A percentile compares a stretch with the other conserved stretches of the same genome.
Evolutionary conservation across 2,329 filamentous ascomycete genomes (phyloP).

Genomic region (Alternaria alternata): DNA sequence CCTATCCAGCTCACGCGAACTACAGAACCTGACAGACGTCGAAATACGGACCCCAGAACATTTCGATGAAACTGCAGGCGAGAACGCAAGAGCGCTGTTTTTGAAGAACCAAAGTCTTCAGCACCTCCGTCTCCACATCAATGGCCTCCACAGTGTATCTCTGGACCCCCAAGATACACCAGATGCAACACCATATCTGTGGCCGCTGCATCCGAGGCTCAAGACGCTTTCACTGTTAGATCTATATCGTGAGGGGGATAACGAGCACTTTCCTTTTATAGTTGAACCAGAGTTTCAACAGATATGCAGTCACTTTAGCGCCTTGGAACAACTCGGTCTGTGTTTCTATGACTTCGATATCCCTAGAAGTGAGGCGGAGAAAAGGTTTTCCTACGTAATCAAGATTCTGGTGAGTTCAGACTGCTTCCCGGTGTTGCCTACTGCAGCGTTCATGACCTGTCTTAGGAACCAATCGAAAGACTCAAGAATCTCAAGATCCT

Average conservation of each 20-base stretch:
- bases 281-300: not conserved
- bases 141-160: not conserved
- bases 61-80: not conserved
- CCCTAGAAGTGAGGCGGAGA: not conserved
- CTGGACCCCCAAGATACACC: not conserved
- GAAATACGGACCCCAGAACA: not conserved
- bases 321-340: not conserved
- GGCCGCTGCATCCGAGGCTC: not conserved
- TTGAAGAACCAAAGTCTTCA: not conserved
- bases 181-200: not conserved
- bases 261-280: not conserved
- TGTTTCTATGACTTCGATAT: not conserved
- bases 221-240: not conserved
- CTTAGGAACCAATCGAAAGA: conserved; percentile 5
- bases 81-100: not conserved
- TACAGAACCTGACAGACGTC: conserved; percentile 1
- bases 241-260: not conserved
- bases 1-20: not conserved
- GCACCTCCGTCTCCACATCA: conserved; percentile 1
- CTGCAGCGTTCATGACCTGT: not conserved
- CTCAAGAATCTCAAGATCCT: conserved; percentile 12
- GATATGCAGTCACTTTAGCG: not conserved
- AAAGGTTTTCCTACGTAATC: not conserved
- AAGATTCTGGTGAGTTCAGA: not conserved
- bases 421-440: not conserved